Evolutionary conservation across 176 grass and related monocot genomes (phyloP), one percentile per base, ranked within the genome.

Genomic region (Oryza glaberrima): DNA sequence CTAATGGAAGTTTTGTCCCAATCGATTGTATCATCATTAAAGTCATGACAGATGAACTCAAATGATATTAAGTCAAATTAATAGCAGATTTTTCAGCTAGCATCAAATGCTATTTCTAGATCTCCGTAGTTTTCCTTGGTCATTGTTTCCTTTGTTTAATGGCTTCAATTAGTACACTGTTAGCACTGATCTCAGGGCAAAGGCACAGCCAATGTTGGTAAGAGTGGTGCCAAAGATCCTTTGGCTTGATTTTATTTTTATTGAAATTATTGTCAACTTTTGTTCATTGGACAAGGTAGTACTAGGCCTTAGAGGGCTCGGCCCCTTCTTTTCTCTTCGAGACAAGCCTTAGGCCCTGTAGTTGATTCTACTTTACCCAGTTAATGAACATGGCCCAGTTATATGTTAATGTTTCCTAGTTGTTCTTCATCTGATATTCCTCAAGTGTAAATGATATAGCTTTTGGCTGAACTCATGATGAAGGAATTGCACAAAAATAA

Each of bases 391-490:
- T 46, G 25, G 14, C 14, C 10, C 15, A 76, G 4, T 25, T 44
- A 44, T 44, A 49, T 49, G 3, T 34, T 58, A 56, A 22, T 19
- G 10, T 30, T 80, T 65, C 43, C 63, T 32, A 46, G 7, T 9
- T 67, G 6, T 66, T 32, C 23, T 80, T 46, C 67, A 10, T 46
- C 69, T 7, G 1, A 20, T 73, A 49, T 56, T 73, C 22, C 9
- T 49, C 67, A 22, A 83, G 49, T 17, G 16, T 49, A n/a, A 83
- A 17, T 65, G 12, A 66, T 73, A 70, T 82, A 56, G 16, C 43
- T 36, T 77, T 14, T 83, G 56, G 67, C 44, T 44, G 13, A 79
- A 78, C n/a, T 58, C 34, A 74, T 58, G 23, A 66, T 52, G 46
- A 47, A 47, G 32, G 45, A 52, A 60, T 74, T 73, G 14, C 19